Conservation (phyloP, 257 asterid genomes). For the Lithospermum erythrorhizon region DNA sequence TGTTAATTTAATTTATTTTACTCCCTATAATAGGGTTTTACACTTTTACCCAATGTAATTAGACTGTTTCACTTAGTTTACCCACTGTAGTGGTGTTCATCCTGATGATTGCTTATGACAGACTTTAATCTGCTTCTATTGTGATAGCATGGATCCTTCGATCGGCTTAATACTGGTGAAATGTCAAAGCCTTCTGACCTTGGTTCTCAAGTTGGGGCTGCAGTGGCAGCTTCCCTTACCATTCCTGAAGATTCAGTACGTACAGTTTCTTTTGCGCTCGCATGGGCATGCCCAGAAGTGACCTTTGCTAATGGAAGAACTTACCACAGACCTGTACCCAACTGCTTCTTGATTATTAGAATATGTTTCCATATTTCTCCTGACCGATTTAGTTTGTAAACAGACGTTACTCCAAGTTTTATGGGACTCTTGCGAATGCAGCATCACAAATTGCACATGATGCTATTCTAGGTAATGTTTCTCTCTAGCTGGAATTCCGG, state of each 20-base stretch:
- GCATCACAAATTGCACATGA: constrained; percentile 77
- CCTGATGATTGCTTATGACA: constrained; percentile 20
- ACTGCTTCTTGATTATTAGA: constrained; percentile 9
- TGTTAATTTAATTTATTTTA: too few species aligned
- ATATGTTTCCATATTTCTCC: constrained; percentile 12
- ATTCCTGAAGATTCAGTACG: constrained; percentile 52
- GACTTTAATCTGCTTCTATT: constrained; percentile 23
- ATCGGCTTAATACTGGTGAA: constrained; percentile 56
- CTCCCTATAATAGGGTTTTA: too few species aligned
- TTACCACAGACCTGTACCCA: constrained; percentile 58
- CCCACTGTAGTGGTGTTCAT: background rate
- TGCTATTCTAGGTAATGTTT: constrained; percentile 63
- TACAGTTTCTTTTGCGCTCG: constrained; percentile 66
- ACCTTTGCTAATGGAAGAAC: constrained; percentile 73
- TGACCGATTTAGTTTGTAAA: constrained; percentile 11
- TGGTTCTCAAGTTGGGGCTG: constrained; percentile 76
- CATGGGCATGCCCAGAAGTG: constrained; percentile 93
- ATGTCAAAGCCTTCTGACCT: constrained; percentile 69
- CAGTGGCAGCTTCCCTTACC: constrained; percentile 76
- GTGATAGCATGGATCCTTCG: constrained; percentile 79
- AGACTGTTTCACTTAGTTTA: too few species aligned
- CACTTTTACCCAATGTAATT: too few species aligned
- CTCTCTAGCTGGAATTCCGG: background rate
- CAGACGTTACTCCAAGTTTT: constrained; percentile 91
- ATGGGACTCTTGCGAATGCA: constrained; percentile 47